Base-by-base conservation (phyloP, 768 basidiomycete genomes). In the Aureoboletus auriporus region DNA sequence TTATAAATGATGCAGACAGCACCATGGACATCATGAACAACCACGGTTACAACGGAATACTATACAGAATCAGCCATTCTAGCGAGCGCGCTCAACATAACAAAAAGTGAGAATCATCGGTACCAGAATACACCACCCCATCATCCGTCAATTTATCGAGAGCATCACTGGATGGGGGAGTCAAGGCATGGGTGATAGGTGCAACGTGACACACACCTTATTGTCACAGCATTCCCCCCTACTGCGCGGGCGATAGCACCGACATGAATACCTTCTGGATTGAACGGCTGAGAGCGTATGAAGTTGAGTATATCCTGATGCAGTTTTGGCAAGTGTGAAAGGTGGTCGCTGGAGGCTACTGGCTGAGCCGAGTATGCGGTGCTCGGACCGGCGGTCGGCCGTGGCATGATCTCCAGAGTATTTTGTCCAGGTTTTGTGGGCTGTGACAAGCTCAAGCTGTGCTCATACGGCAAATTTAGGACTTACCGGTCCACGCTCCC, bases 131-230 rank as follows among this genome's bases (percentile, higher is more conserved):
- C 47, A 94, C 75, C 53, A 78, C 69, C 0, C 93, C 93, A 1
- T 88, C 84, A 44, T 86, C 83, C 75, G 91, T 84, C 44, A 97
- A 74, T 44, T 69, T 66, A 55, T 93, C 89, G 54, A 94, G 69
- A 6, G 87, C 87, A 38, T 78, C 72, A 60, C 91, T 89, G 51
- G 38, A 48, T 16, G n/a, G 37, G 41, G 11, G 31, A 30, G 33
- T 44, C 52, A 44, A 52, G 20, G 31, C 26, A 4, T 16, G 42
- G 31, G 39, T 13, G 29, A 36, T 14, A 27, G 3, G 31, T 33
- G 12, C 2, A 30, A 40, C n/a, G 45, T 33, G 29, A 31, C 13
- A 61, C 67, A 38, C 51, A 86, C 89, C 83, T 84, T 52, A 91
- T 83, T 53, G 73, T 68, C 26, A 73, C 63, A n/a, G 82, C 79